Evolutionary conservation across 2,329 filamentous ascomycete genomes (phyloP).

Genomic region (Cadophora malorum): DNA sequence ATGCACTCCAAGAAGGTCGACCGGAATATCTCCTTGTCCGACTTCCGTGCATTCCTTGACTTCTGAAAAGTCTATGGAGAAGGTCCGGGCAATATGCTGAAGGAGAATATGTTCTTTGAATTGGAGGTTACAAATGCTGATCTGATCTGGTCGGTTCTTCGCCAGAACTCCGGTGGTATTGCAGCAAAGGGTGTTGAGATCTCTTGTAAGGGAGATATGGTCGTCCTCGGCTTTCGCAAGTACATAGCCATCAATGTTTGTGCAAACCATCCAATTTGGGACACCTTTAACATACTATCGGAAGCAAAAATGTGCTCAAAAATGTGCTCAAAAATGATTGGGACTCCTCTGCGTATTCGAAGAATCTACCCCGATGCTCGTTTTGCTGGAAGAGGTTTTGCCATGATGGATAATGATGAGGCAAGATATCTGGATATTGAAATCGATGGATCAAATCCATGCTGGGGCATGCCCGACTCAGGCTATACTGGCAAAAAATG

Average conservation of each 20-base stretch:
- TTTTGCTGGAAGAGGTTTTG: background rate
- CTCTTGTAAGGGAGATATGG: background rate
- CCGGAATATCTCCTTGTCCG: background rate
- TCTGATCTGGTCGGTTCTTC: background rate
- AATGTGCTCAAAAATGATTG: background rate
- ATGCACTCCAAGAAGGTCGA: background rate
- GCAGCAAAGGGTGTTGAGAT: background rate
- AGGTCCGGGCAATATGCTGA: background rate
- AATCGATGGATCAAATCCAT: background rate
- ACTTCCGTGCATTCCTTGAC: background rate
- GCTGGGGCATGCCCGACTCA: background rate
- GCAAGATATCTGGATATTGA: background rate
- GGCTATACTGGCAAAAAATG: background rate
- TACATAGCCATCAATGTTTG: background rate
- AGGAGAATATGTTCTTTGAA: constrained; percentile 3
- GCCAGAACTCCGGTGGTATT: background rate
- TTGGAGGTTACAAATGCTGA: background rate
- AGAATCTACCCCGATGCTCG: background rate
- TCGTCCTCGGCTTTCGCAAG: background rate
- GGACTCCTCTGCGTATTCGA: background rate
- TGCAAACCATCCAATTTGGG: background rate
- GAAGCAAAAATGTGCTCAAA: background rate
- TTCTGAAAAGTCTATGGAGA: background rate
- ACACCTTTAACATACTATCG: background rate
- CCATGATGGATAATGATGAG: background rate